Base-by-base conservation (phyloP, 106 monocot genomes). In the Phalaenopsis aphrodite region DNA sequence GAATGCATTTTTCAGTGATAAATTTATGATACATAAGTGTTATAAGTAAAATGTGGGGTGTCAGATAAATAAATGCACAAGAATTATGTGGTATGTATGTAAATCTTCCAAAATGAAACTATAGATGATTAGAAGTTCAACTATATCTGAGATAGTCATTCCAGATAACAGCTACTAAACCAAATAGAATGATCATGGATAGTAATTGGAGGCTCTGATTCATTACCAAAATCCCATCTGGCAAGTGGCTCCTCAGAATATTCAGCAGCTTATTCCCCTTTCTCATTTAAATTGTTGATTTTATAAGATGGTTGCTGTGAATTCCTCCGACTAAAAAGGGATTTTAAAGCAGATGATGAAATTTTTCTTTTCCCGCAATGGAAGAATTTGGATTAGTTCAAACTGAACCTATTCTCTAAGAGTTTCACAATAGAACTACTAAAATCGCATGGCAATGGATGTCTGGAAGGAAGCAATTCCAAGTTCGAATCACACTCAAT, bases 201-300 rank as follows among this genome's bases (percentile, higher is more conserved):
- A 30, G 30, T 30, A 30, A 30, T 30, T 30, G 30, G 30, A 2
- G 97, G 94, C 77, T 92, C 85, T 55, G 90, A 81, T 80, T 91
- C 86, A 21, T 92, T 86, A 76, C 97, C 97, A 80, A 98, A 94
- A 17, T 94, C 97, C 97, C 97, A 98, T 10, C 85, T 1, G 9
- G 11, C 41, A 30, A 79, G 65, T 14, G 77, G 55, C 14, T 41
- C 79, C 56, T 65, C 79, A 39, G 56, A 48, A 24, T 47, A 56
- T 76, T 58, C n/a, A 87, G 65, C 41, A 87, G 79, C 79, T 76
- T 79, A 39, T 19, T 8, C 42, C 85, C 79, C n/a, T 76, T 75
- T 85, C 74, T 72, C 56, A 67, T 85, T 49, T 3, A 82, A 52
- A 21, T 80, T 80, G 38, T 83, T 52, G 16, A n/a, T 47, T n/a